Evolutionary conservation across 306 rosid genomes (phyloP).

Genomic region (Vicia faba): DNA sequence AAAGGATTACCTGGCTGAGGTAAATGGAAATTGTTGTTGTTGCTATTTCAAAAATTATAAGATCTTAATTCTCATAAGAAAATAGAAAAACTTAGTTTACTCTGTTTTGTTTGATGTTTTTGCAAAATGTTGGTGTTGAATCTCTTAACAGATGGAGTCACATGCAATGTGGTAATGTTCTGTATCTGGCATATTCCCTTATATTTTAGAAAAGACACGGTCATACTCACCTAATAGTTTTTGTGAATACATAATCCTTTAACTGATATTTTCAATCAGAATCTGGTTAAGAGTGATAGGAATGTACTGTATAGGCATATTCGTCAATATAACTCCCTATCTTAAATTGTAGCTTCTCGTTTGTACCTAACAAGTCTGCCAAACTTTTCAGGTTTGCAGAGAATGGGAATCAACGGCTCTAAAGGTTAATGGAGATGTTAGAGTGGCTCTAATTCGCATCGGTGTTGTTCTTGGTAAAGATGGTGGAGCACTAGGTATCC

Average conservation of each 20-base stretch:
- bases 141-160: too few species aligned
- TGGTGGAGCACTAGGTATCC: slow-evolving; percentile 92
- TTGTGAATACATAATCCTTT: not conserved
- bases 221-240: not conserved
- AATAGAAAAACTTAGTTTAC: not conserved
- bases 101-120: slow-evolving; percentile 2
- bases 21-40: slow-evolving; percentile 37
- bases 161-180: too few species aligned
- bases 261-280: not conserved
- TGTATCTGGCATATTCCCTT: too few species aligned
- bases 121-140: slow-evolving; percentile 5
- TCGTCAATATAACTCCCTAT: not conserved
- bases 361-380: slow-evolving; percentile 15
- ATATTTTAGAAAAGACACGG: not conserved
- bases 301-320: not conserved
- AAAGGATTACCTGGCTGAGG: slow-evolving; percentile 95
- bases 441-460: slow-evolving; percentile 80
- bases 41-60: not conserved
- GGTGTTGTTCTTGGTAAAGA: slow-evolving; percentile 99
- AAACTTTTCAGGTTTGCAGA: slow-evolving; percentile 78
- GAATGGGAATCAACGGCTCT: slow-evolving; percentile 93
- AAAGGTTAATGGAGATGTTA: slow-evolving; percentile 71
- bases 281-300: too few species aligned
- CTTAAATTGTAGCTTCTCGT: slow-evolving; percentile 13
- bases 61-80: not conserved